Evolutionary conservation across 2,329 filamentous ascomycete species (phyloP).

Genomic region (Neofusicoccum parvum): DNA sequence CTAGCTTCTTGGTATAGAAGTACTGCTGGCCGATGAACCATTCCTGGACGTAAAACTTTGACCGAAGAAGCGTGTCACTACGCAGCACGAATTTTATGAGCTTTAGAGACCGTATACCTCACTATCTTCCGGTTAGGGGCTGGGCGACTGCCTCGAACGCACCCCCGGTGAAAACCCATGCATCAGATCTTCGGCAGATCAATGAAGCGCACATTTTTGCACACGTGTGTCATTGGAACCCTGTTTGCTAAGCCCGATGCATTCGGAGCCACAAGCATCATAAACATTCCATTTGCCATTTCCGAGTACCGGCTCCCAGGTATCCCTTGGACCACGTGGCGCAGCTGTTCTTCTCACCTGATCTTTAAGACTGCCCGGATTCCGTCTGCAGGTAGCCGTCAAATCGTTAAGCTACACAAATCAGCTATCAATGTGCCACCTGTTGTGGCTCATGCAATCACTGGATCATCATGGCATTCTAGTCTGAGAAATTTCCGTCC

Average conservation of each 20-base stretch:
- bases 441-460: background rate
- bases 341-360: constrained; percentile 7
- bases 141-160: too few species aligned
- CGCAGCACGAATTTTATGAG: background rate
- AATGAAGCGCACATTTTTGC: background rate
- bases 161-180: too few species aligned
- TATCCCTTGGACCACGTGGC: constrained; percentile 9
- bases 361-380: background rate
- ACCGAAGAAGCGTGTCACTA: background rate
- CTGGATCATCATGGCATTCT: background rate
- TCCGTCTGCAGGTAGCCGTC: background rate
- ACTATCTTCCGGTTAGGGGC: background rate
- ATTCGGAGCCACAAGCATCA: background rate
- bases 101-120: background rate
- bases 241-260: background rate
- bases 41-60: too few species aligned
- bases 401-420: background rate
- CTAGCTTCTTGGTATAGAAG: too few species aligned
- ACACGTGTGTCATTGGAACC: background rate
- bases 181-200: background rate
- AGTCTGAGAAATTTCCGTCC: background rate
- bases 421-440: background rate
- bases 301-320: background rate
- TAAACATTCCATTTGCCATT: background rate
- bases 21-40: too few species aligned